Conservation (phyloP, 352 stramenopile genomes). For the Peronosclerospora sorghi region DNA sequence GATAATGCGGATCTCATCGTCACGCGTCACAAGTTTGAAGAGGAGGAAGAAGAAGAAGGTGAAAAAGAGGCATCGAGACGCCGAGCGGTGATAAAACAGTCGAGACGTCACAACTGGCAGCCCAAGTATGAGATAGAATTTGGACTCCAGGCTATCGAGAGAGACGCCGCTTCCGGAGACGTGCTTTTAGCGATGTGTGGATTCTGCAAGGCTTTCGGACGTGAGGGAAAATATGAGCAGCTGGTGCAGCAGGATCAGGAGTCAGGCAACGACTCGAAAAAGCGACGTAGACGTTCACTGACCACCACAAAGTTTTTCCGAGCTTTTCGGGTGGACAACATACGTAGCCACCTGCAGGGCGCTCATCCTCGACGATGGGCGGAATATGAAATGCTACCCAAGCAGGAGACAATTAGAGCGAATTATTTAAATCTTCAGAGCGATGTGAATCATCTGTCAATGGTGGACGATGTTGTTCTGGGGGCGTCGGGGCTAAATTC, state of each 20-base stretch:
- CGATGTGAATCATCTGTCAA: slow-evolving; percentile 49
- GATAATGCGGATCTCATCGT: slow-evolving; percentile 20
- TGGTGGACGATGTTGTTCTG: slow-evolving; percentile 67
- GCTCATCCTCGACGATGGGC: slow-evolving; percentile 64
- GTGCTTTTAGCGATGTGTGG: slow-evolving; percentile 75
- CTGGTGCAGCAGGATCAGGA: slow-evolving; percentile 49
- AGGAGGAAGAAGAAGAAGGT: slow-evolving; percentile 23
- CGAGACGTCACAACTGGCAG: slow-evolving; percentile 69
- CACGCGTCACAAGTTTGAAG: slow-evolving; percentile 31
- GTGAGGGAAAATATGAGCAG: slow-evolving; percentile 67
- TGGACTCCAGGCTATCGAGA: slow-evolving; percentile 55
- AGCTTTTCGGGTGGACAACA: slow-evolving; percentile 77
- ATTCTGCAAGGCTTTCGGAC: slow-evolving; percentile 77
- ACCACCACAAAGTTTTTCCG: slow-evolving; percentile 85
- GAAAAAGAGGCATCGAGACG: slow-evolving; percentile 38
- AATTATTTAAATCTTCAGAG: slow-evolving; percentile 54
- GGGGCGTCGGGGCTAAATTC: slow-evolving; percentile 31
- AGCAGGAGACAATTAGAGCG: slow-evolving; percentile 47
- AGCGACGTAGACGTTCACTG: slow-evolving; percentile 57
- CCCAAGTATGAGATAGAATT: slow-evolving; percentile 79
- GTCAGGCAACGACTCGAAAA: slow-evolving; percentile 45
- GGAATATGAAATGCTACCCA: slow-evolving; percentile 71
- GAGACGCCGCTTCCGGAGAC: slow-evolving; percentile 47
- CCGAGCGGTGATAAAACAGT: slow-evolving; percentile 22
- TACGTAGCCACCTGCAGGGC: slow-evolving; percentile 72